phyloP scores from a whole-genome alignment of 768 basidiomycete species.

The Kwoniella mangroviensis region DNA sequence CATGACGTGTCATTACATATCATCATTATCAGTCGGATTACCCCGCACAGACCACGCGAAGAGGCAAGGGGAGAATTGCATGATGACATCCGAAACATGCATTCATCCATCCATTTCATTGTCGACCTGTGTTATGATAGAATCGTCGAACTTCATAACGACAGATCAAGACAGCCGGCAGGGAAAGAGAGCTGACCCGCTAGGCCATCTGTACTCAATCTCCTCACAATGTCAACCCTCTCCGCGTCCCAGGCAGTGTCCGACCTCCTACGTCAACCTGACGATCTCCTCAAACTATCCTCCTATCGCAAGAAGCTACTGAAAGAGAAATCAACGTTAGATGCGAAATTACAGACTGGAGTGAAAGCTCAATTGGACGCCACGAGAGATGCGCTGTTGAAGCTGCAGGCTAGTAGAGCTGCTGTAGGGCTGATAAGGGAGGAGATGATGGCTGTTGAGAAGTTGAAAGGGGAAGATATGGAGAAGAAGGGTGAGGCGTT shows the following conservation, averaged over 20 bases:
- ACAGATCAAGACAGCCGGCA: too few species aligned
- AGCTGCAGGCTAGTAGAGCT: conserved; percentile 52
- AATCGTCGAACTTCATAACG: too few species aligned
- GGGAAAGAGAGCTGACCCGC: too few species aligned
- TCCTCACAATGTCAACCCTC: conserved; percentile 31
- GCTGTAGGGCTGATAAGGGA: conserved; percentile 48
- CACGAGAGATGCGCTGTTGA: conserved; percentile 74
- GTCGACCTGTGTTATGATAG: too few species aligned
- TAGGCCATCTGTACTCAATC: too few species aligned
- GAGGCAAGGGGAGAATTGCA: not conserved
- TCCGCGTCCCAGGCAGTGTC: conserved; percentile 40
- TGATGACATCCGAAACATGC: not conserved
- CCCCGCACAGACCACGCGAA: conserved; percentile 16
- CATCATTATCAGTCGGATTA: not conserved
- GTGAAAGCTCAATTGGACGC: conserved; percentile 92
- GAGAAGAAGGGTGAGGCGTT: conserved; percentile 83
- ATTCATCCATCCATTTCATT: too few species aligned
- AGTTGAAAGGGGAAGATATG: conserved; percentile 77
- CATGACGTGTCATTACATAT: not conserved
- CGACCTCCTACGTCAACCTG: conserved; percentile 89
- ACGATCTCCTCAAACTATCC: conserved; percentile 85
- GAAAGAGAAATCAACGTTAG: conserved; percentile 94
- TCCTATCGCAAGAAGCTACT: conserved; percentile 91
- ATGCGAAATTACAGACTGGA: conserved; percentile 83
- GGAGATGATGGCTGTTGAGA: conserved; percentile 63